Conservation (phyloP, 805 yeast genomes). For the Wickerhamiella kazuoi region DNA sequence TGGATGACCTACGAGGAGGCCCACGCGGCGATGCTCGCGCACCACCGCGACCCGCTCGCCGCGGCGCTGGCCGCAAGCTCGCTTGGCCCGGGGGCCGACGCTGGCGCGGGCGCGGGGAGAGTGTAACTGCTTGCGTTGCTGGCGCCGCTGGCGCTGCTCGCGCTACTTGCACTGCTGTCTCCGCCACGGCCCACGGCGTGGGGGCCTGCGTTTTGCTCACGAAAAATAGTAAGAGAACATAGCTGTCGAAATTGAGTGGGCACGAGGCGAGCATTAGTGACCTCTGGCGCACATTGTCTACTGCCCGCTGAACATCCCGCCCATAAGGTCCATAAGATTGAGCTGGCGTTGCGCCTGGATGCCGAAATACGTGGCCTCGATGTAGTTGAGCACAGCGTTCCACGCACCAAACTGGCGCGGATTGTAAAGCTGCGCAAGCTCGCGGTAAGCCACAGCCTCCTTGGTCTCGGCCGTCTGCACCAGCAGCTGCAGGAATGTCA, state of each 20-base stretch:
- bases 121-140: too few species aligned
- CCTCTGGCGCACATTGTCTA: too few species aligned
- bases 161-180: too few species aligned
- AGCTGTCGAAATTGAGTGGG: too few species aligned
- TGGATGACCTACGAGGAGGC: constrained; percentile 39
- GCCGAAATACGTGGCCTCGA: constrained; percentile 48
- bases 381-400: constrained; percentile 29
- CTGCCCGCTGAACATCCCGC: constrained; percentile 29
- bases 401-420: constrained; percentile 20
- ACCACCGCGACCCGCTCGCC: constrained; percentile 18
- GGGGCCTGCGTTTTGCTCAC: too few species aligned
- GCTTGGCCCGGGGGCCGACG: not conserved
- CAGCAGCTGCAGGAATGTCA: constrained; percentile 57
- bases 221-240: too few species aligned
- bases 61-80: constrained; percentile 14
- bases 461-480: constrained; percentile 39
- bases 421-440: constrained; percentile 35
- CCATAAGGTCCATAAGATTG: constrained; percentile 58
- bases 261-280: too few species aligned
- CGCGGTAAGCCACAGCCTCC: constrained; percentile 35
- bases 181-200: too few species aligned
- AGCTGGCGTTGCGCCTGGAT: constrained; percentile 34
- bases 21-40: constrained; percentile 16
- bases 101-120: too few species aligned
- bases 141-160: too few species aligned